Percentiles rank a stretch among this genome's conserved stretches.
phyloP scores from a whole-genome alignment of 768 basidiomycete species.

The Trametes punicea region DNA sequence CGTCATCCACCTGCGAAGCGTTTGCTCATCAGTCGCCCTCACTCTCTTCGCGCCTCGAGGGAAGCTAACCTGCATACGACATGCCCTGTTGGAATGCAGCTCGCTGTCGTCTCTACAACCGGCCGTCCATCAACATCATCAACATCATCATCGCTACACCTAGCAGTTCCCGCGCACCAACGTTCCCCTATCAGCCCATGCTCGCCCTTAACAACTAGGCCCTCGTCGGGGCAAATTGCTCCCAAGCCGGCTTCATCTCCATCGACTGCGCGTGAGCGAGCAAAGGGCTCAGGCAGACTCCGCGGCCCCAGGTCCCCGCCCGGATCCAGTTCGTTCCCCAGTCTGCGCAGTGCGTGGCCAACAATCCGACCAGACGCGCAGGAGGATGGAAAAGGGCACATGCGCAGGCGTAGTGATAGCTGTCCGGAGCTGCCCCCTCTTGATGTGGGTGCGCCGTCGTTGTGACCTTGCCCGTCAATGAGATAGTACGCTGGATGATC shows the following conservation, averaged over 20 bases:
- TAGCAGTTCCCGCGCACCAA: conserved; percentile 3
- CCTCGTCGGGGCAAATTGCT: background rate
- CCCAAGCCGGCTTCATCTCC: background rate
- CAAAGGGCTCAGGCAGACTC: conserved; percentile 11
- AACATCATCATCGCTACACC: conserved; percentile 8
- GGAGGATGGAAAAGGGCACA: background rate
- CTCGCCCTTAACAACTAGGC: background rate
- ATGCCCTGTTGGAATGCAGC: background rate
- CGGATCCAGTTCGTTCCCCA: conserved; percentile 4
- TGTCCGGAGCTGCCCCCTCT: conserved; percentile 18
- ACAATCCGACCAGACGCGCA: background rate
- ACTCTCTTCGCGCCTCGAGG: conserved; percentile 9
- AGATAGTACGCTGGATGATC: too few species aligned
- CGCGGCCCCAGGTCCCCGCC: conserved; percentile 15
- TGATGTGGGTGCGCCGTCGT: background rate
- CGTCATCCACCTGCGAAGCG: conserved; percentile 8
- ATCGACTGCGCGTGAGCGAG: background rate
- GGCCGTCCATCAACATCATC: too few species aligned
- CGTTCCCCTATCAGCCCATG: background rate
- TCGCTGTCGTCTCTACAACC: background rate
- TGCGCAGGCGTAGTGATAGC: conserved; percentile 13
- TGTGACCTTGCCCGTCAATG: conserved; percentile 1
- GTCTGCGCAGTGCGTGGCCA: conserved; percentile 9
- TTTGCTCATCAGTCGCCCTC: conserved; percentile 12
- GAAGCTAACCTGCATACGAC: background rate